Evolutionary conservation across 495 filamentous ascomycete species (phyloP).

Genomic region (Zalerion maritima): DNA sequence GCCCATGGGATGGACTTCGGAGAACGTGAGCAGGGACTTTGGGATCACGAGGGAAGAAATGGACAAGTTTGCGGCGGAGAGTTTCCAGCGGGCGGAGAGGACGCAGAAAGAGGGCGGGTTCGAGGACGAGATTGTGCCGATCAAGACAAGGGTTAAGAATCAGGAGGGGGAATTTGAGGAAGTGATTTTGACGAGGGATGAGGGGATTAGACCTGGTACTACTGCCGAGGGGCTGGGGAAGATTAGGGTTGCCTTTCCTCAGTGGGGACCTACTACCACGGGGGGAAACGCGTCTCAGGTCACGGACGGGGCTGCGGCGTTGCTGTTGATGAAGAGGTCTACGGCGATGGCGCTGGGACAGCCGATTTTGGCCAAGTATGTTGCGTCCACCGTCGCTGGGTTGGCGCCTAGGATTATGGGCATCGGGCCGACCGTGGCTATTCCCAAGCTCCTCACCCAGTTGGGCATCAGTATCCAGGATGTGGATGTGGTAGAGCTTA

Average conservation of each 20-base stretch:
- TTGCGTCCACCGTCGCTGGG: constrained; percentile 79
- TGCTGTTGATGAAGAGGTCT: constrained; percentile 87
- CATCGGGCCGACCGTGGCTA: constrained; percentile 84
- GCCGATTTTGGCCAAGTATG: constrained; percentile 89
- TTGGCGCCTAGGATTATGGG: constrained; percentile 92
- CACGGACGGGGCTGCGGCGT: constrained; percentile 83
- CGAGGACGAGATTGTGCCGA: constrained; percentile 88
- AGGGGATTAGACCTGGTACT: constrained; percentile 80
- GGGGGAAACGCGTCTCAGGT: constrained; percentile 95
- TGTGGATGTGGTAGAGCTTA: constrained; percentile 82
- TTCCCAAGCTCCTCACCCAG: constrained; percentile 82
- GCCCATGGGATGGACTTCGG: constrained; percentile 94
- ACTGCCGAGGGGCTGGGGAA: constrained; percentile 69
- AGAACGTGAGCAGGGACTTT: constrained; percentile 93
- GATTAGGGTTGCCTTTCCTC: constrained; percentile 81
- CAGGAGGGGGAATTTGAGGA: constrained; percentile 64
- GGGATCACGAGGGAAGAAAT: constrained; percentile 63
- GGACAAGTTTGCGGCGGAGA: constrained; percentile 76
- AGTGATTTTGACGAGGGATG: constrained; percentile 69
- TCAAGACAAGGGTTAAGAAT: constrained; percentile 67
- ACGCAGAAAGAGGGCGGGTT: constrained; percentile 91
- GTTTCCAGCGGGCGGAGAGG: constrained; percentile 68
- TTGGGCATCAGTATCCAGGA: constrained; percentile 67
- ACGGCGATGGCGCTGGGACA: constrained; percentile 76
- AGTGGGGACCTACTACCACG: constrained; percentile 75